Base-by-base conservation (phyloP, 805 yeast genomes). In the Candida lessepsii region DNA sequence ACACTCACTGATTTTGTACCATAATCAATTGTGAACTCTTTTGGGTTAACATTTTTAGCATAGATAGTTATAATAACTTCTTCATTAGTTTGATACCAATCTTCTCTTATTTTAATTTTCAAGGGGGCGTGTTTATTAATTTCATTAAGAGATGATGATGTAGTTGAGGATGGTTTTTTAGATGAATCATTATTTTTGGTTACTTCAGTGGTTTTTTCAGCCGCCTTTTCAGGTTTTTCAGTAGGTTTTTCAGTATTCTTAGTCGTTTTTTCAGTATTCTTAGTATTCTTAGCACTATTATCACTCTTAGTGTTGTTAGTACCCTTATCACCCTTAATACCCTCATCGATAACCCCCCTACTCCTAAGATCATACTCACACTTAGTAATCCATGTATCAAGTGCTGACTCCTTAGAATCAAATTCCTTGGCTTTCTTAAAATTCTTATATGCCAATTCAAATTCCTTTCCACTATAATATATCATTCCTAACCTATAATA, bases 11-110 rank as follows among this genome's bases (percentile, higher is more conserved):
- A 59, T 2, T 50, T 53, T 8, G 57, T 35, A 1, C 53, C 45
- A 42, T 76, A 69, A 0, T 67, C 61, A 4, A 81, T 67, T 6
- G 61, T 57, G 2, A 70, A 58, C 0, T 65, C 59, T 4, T 76
- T 79, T 32, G 69, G 55, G 7, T 83, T 80, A 13, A 87, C 74
- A 29, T 75, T 75, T 45, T 83, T 81, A 35, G 86, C 78, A 53
- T 83, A 91, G 5, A 91, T 62, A 2, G 91, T 78, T 20, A 90
- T 67, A 1, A 81, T 80, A 10, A 89, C 76, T 3, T 58, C 56
- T 1, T 64, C 64, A 8, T 64, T 52, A 11, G 81, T 71, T 58
- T 93, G 96, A 62, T 81, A 91, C 65, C 75, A 70, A 42, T 69
- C 71, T 21, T 63, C 72, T 35, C 67, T 53, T 38, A 58, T 56